Evolutionary conservation across 495 filamentous ascomycete genomes (phyloP), one percentile per base, ranked within the genome.

Genomic region (Daldinia decipiens): DNA sequence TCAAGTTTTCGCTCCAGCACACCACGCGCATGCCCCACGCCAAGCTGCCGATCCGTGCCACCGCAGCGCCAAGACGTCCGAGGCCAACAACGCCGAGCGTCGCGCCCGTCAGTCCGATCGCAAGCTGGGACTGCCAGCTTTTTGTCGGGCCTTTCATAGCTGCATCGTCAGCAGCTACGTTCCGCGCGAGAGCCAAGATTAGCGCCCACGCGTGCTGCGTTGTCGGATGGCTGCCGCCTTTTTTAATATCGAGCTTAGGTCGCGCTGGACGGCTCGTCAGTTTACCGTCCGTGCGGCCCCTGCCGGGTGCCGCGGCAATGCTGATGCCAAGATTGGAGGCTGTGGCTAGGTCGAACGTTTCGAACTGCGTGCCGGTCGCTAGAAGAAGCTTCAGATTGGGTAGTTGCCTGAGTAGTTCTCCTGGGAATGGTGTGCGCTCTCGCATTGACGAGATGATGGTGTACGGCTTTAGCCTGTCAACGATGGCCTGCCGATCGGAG

Each of bases 361-460:
- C 80, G 70, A 91, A 90, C 32, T 88, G 82, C 2, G 79, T 82
- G 12, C 88, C 88, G 0, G 89, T 90, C 0, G 87, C 88, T 19
- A 91, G 81, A 21, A 92, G 80, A 2, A 92, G 80, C 72, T 88
- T 88, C 15, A 92, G 81, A 59, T 91, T 91, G 0, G 90, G 90
- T 1, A 92, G 79, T 6, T 83, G 77, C 4, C 79, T 69, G 2
- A 91, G 81, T 4, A 90, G 82, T 0, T 80, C 76, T 0, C 76
- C 79, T 5, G 84, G 79, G 74, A 93, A 89, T 0, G 88, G 84
- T 0, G 89, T 92, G 21, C 90, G 88, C 76, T 93, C 90, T n/a
- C 90, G 87, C 74, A 79, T 78, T 9, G 86, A 85, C 8, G 87
- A 84, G 63, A 92, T 82, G 40, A 88, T 77, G 31, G 86, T 81